A percentile compares a stretch with the other conserved stretches of the same genome.
Conservation (phyloP, 371 early-diverging fungal species). For the Enterospora canceri region DNA sequence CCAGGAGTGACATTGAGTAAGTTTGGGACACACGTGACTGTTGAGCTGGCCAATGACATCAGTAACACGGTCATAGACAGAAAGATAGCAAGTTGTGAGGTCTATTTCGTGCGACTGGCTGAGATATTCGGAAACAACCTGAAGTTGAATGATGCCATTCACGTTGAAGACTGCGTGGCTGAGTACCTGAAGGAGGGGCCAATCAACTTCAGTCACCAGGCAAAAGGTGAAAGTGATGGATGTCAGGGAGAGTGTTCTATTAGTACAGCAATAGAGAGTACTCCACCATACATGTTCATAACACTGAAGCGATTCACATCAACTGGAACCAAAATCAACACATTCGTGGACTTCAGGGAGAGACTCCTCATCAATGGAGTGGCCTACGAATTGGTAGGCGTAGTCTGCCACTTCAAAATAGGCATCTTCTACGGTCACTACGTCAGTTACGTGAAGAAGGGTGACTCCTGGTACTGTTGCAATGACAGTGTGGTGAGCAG, state of each 20-base stretch:
- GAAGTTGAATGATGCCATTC: neutral
- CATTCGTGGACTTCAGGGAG: slow-evolving; percentile 62
- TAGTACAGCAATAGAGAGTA: slow-evolving; percentile 72
- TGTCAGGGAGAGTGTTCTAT: slow-evolving; percentile 64
- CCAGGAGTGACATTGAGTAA: neutral
- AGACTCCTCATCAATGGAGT: neutral
- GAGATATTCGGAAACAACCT: slow-evolving; percentile 5
- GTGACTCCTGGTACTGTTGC: slow-evolving; percentile 40
- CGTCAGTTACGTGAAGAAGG: slow-evolving; percentile 27
- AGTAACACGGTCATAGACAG: neutral
- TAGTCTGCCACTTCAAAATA: slow-evolving; percentile 34
- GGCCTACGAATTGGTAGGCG: slow-evolving; percentile 2
- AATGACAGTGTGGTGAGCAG: slow-evolving; percentile 39
- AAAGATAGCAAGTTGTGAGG: neutral
- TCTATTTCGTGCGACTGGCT: neutral
- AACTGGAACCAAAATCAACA: slow-evolving; percentile 64
- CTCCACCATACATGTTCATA: slow-evolving; percentile 72
- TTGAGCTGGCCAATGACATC: neutral
- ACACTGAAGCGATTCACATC: slow-evolving; percentile 76
- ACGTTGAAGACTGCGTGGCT: slow-evolving; percentile 60
- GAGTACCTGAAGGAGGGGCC: slow-evolving; percentile 68
- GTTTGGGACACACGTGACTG: too few species aligned
- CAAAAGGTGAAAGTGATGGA: slow-evolving; percentile 70
- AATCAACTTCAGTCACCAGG: slow-evolving; percentile 70
- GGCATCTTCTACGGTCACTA: slow-evolving; percentile 44